Evolutionary conservation across 495 filamentous ascomycete genomes (phyloP).

Genomic region (Beverwykella pulmonaria): DNA sequence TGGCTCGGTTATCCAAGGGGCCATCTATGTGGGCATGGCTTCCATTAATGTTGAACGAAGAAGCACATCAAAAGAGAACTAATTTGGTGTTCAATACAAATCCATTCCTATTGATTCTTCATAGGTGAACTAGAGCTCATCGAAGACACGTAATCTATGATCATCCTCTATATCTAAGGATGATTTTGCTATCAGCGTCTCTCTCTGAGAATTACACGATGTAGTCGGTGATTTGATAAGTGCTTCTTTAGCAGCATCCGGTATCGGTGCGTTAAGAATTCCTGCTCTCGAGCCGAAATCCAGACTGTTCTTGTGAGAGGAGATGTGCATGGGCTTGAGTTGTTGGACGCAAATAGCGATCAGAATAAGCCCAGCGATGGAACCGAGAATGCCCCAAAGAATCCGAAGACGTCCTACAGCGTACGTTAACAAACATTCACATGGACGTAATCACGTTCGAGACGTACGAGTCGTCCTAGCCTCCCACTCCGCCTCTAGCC

Average conservation of each 20-base stretch:
- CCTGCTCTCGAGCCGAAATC: constrained; percentile 4
- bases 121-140: constrained; percentile 27
- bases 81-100: too few species aligned
- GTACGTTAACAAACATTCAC: background rate
- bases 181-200: background rate
- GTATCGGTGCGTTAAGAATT: constrained; percentile 27
- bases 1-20: too few species aligned
- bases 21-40: too few species aligned
- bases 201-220: background rate
- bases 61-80: too few species aligned
- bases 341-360: constrained; percentile 25
- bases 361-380: constrained; percentile 13
- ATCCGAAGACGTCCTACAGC: constrained; percentile 32
- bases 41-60: too few species aligned
- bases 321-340: constrained; percentile 9
- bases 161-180: constrained; percentile 5
- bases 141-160: constrained; percentile 29
- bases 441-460: background rate
- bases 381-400: constrained; percentile 34
- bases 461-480: constrained; percentile 56
- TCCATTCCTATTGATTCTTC: too few species aligned
- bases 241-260: constrained; percentile 30
- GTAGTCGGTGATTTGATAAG: constrained; percentile 10
- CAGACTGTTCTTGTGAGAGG: background rate
- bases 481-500: constrained; percentile 72